These are phyloP conservation scores for Botrytis medusae DNA, from an alignment of 2,329 filamentous ascomycete species.

Conservation along the genomic window DNA sequence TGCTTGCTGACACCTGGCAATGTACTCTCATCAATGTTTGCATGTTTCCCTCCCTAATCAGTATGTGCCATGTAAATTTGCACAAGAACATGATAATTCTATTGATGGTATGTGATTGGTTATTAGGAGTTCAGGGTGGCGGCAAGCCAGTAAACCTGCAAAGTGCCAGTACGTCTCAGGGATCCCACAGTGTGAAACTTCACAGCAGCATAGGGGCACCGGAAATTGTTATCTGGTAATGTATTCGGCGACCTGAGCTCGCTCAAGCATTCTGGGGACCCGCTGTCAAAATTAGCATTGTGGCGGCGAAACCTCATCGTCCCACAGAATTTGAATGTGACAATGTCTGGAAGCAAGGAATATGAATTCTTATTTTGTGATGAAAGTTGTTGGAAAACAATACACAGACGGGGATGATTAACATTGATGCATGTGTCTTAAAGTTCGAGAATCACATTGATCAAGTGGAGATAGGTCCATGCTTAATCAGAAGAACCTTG, in stretches of 20 bases:
- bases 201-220: conserved; percentile 2
- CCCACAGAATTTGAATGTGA: not conserved
- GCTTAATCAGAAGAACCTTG: conserved; percentile 2
- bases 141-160: conserved; percentile 13
- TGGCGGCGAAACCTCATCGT: not conserved
- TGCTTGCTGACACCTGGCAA: not conserved
- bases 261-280: not conserved
- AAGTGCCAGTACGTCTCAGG: not conserved
- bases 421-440: not conserved
- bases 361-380: not conserved
- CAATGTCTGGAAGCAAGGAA: not conserved
- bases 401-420: not conserved
- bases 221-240: not conserved
- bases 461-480: not conserved
- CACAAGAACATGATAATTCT: not conserved
- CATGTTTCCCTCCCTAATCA: not conserved
- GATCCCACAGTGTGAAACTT: conserved; percentile 15
- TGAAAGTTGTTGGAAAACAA: not conserved
- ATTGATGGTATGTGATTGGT: not conserved
- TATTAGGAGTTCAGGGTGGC: not conserved
- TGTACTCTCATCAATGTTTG: not conserved
- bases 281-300: conserved; percentile 2
- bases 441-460: not conserved
- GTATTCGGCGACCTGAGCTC: conserved; percentile 19
- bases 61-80: not conserved